A percentile compares a stretch with the other conserved stretches of the same genome.
These are phyloP conservation scores for Boletus patriciae DNA, from an alignment of 768 basidiomycete genomes.

Conservation along the genomic window DNA sequence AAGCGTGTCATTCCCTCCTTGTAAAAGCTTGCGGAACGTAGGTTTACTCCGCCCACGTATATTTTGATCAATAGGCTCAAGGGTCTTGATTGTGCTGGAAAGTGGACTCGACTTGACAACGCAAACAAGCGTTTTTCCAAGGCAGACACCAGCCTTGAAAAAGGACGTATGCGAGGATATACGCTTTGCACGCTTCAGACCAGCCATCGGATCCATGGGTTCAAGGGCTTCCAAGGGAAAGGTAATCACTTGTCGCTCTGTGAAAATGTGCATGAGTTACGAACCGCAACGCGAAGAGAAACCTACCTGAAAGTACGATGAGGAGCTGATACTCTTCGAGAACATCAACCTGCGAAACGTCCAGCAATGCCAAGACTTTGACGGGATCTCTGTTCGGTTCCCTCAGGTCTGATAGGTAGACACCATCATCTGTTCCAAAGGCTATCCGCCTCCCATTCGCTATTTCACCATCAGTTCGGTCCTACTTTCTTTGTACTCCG, in stretches of 20 bases:
- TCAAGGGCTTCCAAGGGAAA: constrained; percentile 94
- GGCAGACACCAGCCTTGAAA: constrained; percentile 94
- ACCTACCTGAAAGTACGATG: constrained; percentile 94
- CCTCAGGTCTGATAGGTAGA: constrained; percentile 88
- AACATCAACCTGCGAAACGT: constrained; percentile 94
- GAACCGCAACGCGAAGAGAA: not conserved
- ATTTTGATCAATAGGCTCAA: constrained; percentile 94
- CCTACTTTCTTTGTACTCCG: not conserved
- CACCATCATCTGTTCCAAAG: constrained; percentile 97
- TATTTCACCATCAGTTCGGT: constrained; percentile 32
- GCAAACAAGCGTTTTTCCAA: constrained; percentile 90
- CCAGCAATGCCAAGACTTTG: constrained; percentile 84
- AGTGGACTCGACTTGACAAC: constrained; percentile 94
- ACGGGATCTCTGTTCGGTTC: constrained; percentile 78
- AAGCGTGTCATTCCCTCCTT: constrained; percentile 93
- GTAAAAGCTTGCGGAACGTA: constrained; percentile 91
- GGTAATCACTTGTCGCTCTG: constrained; percentile 94
- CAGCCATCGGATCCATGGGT: constrained; percentile 84
- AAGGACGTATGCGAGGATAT: constrained; percentile 96
- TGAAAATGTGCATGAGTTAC: not conserved
- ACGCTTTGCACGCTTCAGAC: constrained; percentile 89
- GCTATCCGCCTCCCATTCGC: constrained; percentile 82
- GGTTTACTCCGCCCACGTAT: constrained; percentile 77
- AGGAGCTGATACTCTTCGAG: constrained; percentile 94
- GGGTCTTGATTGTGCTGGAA: constrained; percentile 95